These are phyloP conservation scores for Skeletonema menzelii DNA, from an alignment of 108 stramenopile genomes.

Conservation along the genomic window DNA sequence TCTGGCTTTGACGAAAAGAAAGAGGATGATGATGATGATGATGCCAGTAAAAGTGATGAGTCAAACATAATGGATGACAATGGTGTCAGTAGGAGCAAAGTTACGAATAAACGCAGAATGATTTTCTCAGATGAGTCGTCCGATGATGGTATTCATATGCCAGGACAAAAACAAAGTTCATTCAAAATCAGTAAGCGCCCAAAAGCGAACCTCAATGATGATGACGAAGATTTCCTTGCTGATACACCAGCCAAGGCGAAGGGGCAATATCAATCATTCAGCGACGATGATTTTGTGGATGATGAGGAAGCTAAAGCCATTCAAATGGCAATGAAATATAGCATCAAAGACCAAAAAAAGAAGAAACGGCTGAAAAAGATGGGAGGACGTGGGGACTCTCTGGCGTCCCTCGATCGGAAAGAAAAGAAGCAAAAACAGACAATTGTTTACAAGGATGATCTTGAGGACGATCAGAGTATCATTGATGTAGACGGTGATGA, in stretches of 20 bases:
- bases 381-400: constrained; percentile 16
- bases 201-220: constrained; percentile 4
- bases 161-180: not conserved
- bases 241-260: constrained; percentile 18
- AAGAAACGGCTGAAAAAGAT: constrained; percentile 38
- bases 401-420: constrained; percentile 11
- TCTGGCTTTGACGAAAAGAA: not conserved
- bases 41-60: constrained; percentile 2
- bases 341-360: constrained; percentile 27
- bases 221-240: constrained; percentile 26
- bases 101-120: not conserved
- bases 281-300: constrained; percentile 22
- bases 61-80: constrained; percentile 4
- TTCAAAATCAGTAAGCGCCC: not conserved
- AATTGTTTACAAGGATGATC: constrained; percentile 24
- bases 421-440: constrained; percentile 26
- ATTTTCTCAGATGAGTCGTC: constrained; percentile 10
- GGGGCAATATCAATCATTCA: not conserved
- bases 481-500: constrained; percentile 34
- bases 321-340: constrained; percentile 36
- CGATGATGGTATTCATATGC: not conserved
- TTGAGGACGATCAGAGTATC: not conserved
- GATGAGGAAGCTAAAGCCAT: constrained; percentile 49
- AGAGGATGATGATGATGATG: not conserved
- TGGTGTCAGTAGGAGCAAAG: constrained; percentile 12